These are phyloP conservation scores for Mucor plumbeus DNA, from an alignment of 371 early-diverging fungal species.

Conservation along the genomic window DNA sequence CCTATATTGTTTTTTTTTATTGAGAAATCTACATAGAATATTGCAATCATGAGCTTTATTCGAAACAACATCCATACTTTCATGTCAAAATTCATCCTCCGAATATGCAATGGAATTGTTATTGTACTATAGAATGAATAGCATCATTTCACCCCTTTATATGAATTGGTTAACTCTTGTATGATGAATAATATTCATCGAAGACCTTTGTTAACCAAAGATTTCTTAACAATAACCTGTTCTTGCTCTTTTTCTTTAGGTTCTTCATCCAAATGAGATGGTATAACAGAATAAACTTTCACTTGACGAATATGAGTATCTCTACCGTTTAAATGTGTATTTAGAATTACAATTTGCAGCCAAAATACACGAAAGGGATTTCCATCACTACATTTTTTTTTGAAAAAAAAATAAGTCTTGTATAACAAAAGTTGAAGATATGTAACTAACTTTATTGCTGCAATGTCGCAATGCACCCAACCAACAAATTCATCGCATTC, in stretches of 20 bases:
- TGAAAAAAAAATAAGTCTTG: neutral
- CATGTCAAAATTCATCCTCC: too few species aligned
- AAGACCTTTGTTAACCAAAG: constrained; percentile 9
- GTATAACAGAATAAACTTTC: constrained; percentile 66
- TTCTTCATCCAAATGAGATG: constrained; percentile 30
- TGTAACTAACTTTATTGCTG: constrained; percentile 4
- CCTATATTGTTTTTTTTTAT: too few species aligned
- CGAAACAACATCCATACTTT: too few species aligned
- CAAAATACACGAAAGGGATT: constrained; percentile 62
- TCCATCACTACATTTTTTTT: constrained; percentile 25
- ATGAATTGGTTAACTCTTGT: neutral
- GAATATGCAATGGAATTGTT: too few species aligned
- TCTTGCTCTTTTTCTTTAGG: neutral
- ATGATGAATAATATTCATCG: constrained; percentile 7
- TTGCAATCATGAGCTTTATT: too few species aligned
- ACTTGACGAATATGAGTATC: constrained; percentile 90
- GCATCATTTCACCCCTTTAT: too few species aligned
- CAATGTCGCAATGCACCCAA: constrained; percentile 70
- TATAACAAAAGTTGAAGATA: too few species aligned
- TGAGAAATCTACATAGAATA: too few species aligned
- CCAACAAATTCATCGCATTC: constrained; percentile 76
- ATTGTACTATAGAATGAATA: too few species aligned
- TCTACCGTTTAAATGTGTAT: constrained; percentile 90
- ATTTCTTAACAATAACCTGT: neutral
- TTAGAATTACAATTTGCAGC: constrained; percentile 80